Evolutionary conservation across 2,329 filamentous ascomycete species (phyloP).

Genomic region (Claviceps africana): DNA sequence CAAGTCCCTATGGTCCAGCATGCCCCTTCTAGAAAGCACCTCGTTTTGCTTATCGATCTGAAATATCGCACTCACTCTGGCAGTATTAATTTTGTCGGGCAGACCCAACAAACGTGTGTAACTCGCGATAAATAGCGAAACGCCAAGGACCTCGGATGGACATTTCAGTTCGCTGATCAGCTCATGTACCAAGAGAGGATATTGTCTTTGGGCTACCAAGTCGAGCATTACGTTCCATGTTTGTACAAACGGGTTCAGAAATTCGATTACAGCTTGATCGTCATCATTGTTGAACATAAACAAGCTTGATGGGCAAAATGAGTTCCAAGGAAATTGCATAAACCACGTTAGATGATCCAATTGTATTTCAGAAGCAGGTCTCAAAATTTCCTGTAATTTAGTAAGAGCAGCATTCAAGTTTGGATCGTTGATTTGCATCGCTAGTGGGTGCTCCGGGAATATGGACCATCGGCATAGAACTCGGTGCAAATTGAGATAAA

Average conservation of each 20-base stretch:
- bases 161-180: conserved; percentile 12
- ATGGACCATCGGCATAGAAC: conserved; percentile 44
- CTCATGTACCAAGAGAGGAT: conserved; percentile 17
- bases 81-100: background rate
- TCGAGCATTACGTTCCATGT: conserved; percentile 11
- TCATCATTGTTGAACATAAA: background rate
- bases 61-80: background rate
- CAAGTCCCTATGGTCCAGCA: background rate
- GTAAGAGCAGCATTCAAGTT: conserved; percentile 12
- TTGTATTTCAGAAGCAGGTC: background rate
- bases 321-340: background rate
- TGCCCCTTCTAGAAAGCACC: background rate
- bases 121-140: conserved; percentile 17
- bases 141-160: conserved; percentile 12
- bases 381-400: background rate
- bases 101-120: conserved; percentile 12
- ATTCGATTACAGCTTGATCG: conserved; percentile 8
- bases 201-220: conserved; percentile 9
- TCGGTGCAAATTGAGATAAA: conserved; percentile 54
- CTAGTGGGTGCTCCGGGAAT: conserved; percentile 19
- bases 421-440: conserved; percentile 5
- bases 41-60: background rate
- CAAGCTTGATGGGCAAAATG: background rate
- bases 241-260: conserved; percentile 12
- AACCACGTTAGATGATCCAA: background rate